Base-by-base conservation (phyloP, 768 basidiomycete genomes). In the Lactarius hengduanensis region DNA sequence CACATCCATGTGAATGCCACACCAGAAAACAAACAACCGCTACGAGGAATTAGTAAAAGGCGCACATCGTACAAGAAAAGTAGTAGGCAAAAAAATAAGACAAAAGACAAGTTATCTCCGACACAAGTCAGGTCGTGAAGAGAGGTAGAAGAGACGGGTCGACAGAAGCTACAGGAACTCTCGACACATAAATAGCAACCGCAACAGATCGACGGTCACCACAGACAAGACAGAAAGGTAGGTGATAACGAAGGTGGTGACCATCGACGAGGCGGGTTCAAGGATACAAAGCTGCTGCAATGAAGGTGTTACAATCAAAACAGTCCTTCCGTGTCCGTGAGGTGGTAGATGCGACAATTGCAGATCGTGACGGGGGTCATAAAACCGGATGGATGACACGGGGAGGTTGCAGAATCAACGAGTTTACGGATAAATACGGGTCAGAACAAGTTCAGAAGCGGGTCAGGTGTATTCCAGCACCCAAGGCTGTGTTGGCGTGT, bases 261-360 rank as follows among this genome's bases (percentile, higher is more conserved):
- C 66, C 66, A 67, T 45, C 50, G 57, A 68, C 47, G 28, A 32
- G 53, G 41, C 30, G 26, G 58, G 16, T 67, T 62, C 57, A 66
- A 50, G 47, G 61, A 69, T 69, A 69, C 68, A 69, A 62, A 60
- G 58, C 43, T 57, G 64, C 50, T 59, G 57, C 61, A 43, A 32
- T 34, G 57, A 55, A 43, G 36, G 55, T 69, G 26, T 67, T 69
- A 69, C 68, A 69, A 68, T 62, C 66, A 67, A 67, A 60, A 63
- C 50, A 58, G 66, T 69, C 61, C 59, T 63, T 68, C 63, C 69
- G 47, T 69, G 66, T 70, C 67, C 69, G 63, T 70, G 69, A 59
- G 16, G 53, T 70, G 69, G 67, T 70, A 70, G 63, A 70, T 70
- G 64, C 61, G 69, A 70, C 69, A 70, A 70, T 68, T 70, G 69